Evolutionary conservation across 441 rosid genomes (phyloP), one percentile per base, ranked within the genome.

Genomic region (Daphne laureola): DNA sequence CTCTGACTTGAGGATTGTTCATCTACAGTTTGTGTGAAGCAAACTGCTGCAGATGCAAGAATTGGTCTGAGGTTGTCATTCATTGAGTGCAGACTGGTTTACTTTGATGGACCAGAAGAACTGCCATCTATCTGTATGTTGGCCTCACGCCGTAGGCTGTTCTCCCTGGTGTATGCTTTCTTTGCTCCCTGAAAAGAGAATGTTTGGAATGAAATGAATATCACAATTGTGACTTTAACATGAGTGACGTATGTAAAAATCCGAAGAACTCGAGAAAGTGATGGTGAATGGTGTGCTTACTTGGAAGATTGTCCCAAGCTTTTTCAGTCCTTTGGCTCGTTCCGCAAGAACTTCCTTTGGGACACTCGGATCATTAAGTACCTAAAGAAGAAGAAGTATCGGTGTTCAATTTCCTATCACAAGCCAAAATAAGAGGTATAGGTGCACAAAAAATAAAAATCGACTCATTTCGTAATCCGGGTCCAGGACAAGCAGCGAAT

Each of bases 121-220:
- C 38, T 4, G 6, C 64, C 47, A 36, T 62, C 70, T 21, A 64
- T 25, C 3, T 54, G 21, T 47, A 23, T 12, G 48, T 70, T 59
- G 16, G 38, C 67, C 69, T 89, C 94, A 12, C 53, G 86, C 48
- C 96, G 86, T 63, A 86, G 75, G 68, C 98, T 88, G 77, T 76
- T 81, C 50, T 74, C 94, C 74, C 96, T 76, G 16, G 68, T 75
- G 72, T 86, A 92, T 3, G 80, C 76, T 62, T 75, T 61, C 70
- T 92, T 84, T 52, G 81, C 81, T 66, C 90, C 96, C 96, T 91
- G 82, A 45, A 52, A 64, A 62, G 17, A 15, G 14, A 54, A 43
- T 38, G 47, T 38, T 48, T n/a, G 15, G 57, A 44, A 53, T 17
- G 15, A 25, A 57, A 8, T 44, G 51, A 45, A 13, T 17, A 17